These are phyloP conservation scores for Kandelia obovata DNA, from an alignment of 345 rosid species.

Conservation along the genomic window DNA sequence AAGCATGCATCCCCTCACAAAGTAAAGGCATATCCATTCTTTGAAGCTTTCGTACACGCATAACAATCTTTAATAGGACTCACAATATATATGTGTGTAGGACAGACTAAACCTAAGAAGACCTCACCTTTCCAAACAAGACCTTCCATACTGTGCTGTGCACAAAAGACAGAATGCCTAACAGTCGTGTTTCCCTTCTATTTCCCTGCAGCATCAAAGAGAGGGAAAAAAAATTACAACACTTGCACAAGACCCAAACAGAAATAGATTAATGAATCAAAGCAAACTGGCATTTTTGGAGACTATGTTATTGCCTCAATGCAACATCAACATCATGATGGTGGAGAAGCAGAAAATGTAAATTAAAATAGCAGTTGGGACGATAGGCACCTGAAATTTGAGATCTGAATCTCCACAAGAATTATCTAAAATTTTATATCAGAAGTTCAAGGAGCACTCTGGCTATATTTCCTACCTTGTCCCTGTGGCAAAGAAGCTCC, in stretches of 20 bases:
- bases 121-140: conserved; percentile 78
- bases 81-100: background rate
- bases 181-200: conserved; percentile 86
- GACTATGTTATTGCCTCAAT: background rate
- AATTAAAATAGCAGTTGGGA: background rate
- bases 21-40: background rate
- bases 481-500: conserved; percentile 88
- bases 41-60: background rate
- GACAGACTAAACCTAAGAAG: background rate
- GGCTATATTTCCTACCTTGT: conserved; percentile 45
- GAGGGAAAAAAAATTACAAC: conserved; percentile 5
- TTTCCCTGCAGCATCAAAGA: conserved; percentile 58
- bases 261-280: conserved; percentile 1
- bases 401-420: background rate
- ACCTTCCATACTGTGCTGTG: conserved; percentile 99
- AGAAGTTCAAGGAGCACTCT: background rate
- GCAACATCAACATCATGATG: background rate
- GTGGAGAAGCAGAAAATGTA: background rate
- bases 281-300: background rate
- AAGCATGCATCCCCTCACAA: background rate
- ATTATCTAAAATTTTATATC: background rate
- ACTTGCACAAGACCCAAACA: background rate
- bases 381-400: background rate
- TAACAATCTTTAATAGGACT: background rate
- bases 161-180: conserved; percentile 89